Percentiles rank a stretch among this genome's conserved stretches.
phyloP scores from a whole-genome alignment of 306 rosid species.

The Quercus alba region DNA sequence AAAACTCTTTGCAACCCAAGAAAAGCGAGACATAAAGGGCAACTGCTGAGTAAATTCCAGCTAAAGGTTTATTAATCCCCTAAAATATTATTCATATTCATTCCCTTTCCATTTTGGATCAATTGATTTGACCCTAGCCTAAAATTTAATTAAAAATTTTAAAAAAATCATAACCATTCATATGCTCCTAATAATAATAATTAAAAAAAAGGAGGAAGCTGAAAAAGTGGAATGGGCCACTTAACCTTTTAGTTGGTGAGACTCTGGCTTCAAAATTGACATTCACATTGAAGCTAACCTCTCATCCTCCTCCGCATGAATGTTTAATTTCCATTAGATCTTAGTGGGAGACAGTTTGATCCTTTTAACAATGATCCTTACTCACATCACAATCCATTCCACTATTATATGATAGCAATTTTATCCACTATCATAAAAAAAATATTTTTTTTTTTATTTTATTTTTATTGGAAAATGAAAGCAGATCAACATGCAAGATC shows the following conservation, averaged over 20 bases:
- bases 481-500: neutral
- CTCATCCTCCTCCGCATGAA: neutral
- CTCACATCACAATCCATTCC: slow-evolving; percentile 6
- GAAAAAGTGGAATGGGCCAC: neutral
- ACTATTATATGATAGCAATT: neutral
- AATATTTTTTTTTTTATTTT: neutral
- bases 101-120: neutral
- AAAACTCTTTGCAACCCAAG: neutral
- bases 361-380: no score
- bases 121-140: no score
- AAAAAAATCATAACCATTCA: no score
- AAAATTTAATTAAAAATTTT: no score
- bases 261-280: no score
- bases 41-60: no score
- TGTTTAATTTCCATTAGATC: neutral
- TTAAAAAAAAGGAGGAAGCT: neutral
- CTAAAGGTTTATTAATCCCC: neutral
- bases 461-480: neutral
- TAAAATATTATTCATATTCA: neutral
- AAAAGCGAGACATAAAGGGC: neutral
- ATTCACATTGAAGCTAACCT: neutral
- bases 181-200: no score
- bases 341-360: neutral
- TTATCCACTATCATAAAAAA: no score
- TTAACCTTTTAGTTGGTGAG: neutral